A percentile compares a stretch with the other conserved stretches of the same genome.
Evolutionary conservation across 345 rosid species (phyloP).

Genomic region (Arabidopsis arenosa): DNA sequence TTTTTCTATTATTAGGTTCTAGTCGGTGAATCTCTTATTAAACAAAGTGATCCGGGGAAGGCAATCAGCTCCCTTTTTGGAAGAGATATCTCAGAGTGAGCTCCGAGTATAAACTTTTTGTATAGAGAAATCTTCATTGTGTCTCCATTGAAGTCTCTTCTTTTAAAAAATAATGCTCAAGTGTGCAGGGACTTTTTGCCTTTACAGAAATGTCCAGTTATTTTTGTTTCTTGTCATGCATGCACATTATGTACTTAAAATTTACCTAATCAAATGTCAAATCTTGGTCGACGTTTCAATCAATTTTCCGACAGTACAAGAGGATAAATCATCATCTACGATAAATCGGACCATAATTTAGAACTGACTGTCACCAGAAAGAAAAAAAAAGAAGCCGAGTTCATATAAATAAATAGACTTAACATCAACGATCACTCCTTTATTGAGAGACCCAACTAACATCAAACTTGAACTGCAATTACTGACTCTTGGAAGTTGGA

Average conservation of each 20-base stretch:
- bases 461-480: slow-evolving; percentile 16
- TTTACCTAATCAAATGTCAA: slow-evolving; percentile 3
- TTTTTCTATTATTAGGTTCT: slow-evolving; percentile 59
- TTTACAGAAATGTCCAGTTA: not conserved
- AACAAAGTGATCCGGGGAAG: slow-evolving; percentile 72
- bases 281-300: not conserved
- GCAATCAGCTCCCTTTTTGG: slow-evolving; percentile 81
- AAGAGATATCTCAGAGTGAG: slow-evolving; percentile 66
- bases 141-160: not conserved
- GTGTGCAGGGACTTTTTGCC: not conserved
- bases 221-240: not conserved
- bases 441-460: slow-evolving; percentile 34
- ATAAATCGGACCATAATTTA: slow-evolving; percentile 10
- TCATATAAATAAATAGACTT: slow-evolving; percentile 20
- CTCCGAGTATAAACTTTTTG: slow-evolving; percentile 26
- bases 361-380: slow-evolving; percentile 3
- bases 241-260: slow-evolving; percentile 5
- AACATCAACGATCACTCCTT: slow-evolving; percentile 38
- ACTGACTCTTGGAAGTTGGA: not conserved
- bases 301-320: not conserved
- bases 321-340: slow-evolving; percentile 15
- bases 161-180: not conserved
- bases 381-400: slow-evolving; percentile 1
- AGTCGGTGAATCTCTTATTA: slow-evolving; percentile 92
- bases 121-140: slow-evolving; percentile 36